phyloP scores from a whole-genome alignment of 192 early-diverging fungal genomes.

The Podila epicladia region DNA sequence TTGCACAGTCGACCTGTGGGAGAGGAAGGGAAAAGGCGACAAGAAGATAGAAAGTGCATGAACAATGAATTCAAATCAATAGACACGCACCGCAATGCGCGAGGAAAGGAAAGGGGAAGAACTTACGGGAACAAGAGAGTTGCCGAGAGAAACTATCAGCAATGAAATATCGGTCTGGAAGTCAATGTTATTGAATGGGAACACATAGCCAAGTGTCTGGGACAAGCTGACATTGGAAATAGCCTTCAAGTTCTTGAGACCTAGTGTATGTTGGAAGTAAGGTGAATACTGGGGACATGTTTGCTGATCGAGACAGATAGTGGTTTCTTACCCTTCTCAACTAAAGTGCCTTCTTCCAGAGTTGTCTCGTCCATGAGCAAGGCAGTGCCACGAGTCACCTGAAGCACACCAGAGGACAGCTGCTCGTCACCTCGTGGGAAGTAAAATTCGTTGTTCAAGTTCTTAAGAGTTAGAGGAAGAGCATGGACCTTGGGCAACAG shows the following conservation, averaged over 20 bases:
- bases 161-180: constrained; percentile 72
- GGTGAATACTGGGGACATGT: too few species aligned
- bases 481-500: constrained; percentile 66
- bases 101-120: neutral
- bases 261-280: constrained; percentile 15
- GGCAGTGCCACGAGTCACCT: constrained; percentile 66
- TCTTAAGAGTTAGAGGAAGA: constrained; percentile 68
- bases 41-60: neutral
- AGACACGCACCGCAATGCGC: neutral
- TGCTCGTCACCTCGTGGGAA: constrained; percentile 68
- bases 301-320: neutral
- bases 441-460: constrained; percentile 67
- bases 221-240: constrained; percentile 66
- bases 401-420: constrained; percentile 69
- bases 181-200: constrained; percentile 77
- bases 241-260: constrained; percentile 76
- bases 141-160: constrained; percentile 71
- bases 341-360: constrained; percentile 73
- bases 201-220: constrained; percentile 73
- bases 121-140: constrained; percentile 73
- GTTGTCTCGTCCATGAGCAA: constrained; percentile 78
- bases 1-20: constrained; percentile 58
- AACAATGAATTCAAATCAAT: neutral
- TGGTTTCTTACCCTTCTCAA: constrained; percentile 60
- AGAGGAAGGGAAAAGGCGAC: neutral